A percentile compares a stretch with the other conserved stretches of the same genome.
phyloP scores from a whole-genome alignment of 2,329 filamentous ascomycete species.

The Cytospora leucostoma region DNA sequence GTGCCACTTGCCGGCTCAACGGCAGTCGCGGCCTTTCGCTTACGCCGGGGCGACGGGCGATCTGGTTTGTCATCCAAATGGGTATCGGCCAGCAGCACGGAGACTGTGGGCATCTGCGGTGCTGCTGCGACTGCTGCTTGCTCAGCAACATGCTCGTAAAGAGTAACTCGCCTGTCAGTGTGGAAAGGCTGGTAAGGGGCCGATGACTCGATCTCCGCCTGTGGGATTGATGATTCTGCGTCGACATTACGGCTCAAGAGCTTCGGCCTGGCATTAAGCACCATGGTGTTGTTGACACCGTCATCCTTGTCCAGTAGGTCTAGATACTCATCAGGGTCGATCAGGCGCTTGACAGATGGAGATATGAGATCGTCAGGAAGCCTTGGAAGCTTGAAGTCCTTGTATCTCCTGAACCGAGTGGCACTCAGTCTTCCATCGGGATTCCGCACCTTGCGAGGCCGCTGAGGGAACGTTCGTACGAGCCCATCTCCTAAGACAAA shows the following conservation, averaged over 20 bases:
- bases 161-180: slow-evolving; percentile 79
- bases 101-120: slow-evolving; percentile 39
- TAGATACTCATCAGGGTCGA: slow-evolving; percentile 59
- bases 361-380: slow-evolving; percentile 62
- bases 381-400: slow-evolving; percentile 66
- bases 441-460: slow-evolving; percentile 55
- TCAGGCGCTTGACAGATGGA: slow-evolving; percentile 55
- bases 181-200: slow-evolving; percentile 96
- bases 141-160: slow-evolving; percentile 62
- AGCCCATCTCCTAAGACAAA: slow-evolving; percentile 67
- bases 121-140: slow-evolving; percentile 21
- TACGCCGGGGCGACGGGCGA: slow-evolving; percentile 31
- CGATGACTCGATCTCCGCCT: slow-evolving; percentile 92
- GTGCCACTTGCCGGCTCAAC: slow-evolving; percentile 8
- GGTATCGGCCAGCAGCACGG: slow-evolving; percentile 44
- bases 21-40: slow-evolving; percentile 31
- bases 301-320: slow-evolving; percentile 57
- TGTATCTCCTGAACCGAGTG: slow-evolving; percentile 58
- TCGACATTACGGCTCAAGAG: slow-evolving; percentile 42
- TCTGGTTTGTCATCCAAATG: slow-evolving; percentile 43
- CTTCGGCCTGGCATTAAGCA: slow-evolving; percentile 48
- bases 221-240: slow-evolving; percentile 66
- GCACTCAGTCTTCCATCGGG: slow-evolving; percentile 54
- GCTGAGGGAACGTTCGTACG: slow-evolving; percentile 65
- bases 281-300: slow-evolving; percentile 55